Base-by-base conservation (phyloP, 768 basidiomycete species). In the Leccinum longicurvipes region DNA sequence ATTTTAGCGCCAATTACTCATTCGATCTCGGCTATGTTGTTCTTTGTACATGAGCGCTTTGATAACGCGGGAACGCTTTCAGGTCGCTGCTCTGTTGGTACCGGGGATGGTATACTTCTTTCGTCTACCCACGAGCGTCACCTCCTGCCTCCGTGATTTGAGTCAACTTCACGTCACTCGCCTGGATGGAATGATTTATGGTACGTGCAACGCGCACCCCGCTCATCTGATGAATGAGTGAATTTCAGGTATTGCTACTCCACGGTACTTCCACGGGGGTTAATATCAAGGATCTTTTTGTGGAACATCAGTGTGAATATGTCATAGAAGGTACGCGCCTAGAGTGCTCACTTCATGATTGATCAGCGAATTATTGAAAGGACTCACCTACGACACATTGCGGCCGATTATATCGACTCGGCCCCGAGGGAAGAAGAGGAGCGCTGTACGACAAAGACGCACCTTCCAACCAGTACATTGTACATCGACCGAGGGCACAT, bases 71-170 rank as follows among this genome's bases (percentile, higher is more conserved):
- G 39, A 41, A 19, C 8, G 19, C 0, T 41, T 5, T 41, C 39
- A 41, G 39, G 39, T 9, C n/a, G 39, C 39, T 41, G 5, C 19
- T 19, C 10, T 19, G 50, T 47, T 31, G 27, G 39, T 24, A 42
- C 17, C 39, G 25, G 44, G 49, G 29, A 59, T 28, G 36, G 45
- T 4, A 23, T 5, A 6, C 41, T 54, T 58, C 47, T 32, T 49
- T 61, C 47, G 46, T 56, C 46, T 58, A 47, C 58, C 55, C 31
- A 4, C 14, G 31, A 57, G 46, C 10, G 17, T 25, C 45, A 41
- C 28, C 41, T 17, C 15, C 39, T 5, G 15, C 7, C n/a, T 23
- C 28, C 11, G 4, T 12, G 6, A 28, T 3, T 15, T 4, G 10
- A 41, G 15, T 12, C 9, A 8, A 46, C 24, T 41, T 19, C 12